Evolutionary conservation across 2,329 filamentous ascomycete species (phyloP), one percentile per base, ranked within the genome.

Genomic region (Gaeumannomyces sp.): DNA sequence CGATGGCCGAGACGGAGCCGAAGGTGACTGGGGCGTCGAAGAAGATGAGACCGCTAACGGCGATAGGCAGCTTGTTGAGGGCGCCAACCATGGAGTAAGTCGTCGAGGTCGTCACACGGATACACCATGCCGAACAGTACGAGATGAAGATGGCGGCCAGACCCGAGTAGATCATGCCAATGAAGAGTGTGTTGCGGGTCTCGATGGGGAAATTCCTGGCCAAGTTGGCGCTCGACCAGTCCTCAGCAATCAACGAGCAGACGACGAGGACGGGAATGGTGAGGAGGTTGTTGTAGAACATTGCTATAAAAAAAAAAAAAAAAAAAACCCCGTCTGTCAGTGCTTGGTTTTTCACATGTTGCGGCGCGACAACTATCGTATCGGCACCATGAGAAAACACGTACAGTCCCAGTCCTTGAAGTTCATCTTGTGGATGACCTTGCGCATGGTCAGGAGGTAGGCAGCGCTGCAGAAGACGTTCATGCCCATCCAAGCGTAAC

Each of bases 231-330:
- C 85, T 81, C 8, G 93, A 96, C 95, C 95, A 99, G 80, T 98
- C 92, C 77, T 99, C 95, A 70, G 90, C 81, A 68, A 97, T 72
- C 64, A 97, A 80, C 45, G 94, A 96, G 76, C 89, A 88, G 71
- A 92, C 76, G 65, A 98, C 78, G 63, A 99, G 87, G 72, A 98
- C 89, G 33, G 95, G 95, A 69, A 99, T 97, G 65, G 93, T 96
- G 70, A 99, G 87, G 61, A 98, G 85, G 79, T 99, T 98, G 86
- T 99, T 99, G 84, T 99, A 99, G 81, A 95, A 98, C 95, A 98
- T 99, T 74, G 93, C 94, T 98, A 33, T 25, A 33, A 59, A 45
- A 31, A 31, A 31, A 33, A 33, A 59, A 45, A 31, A 31, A 31
- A 31, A 31, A 31, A 31, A 31, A n/a, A 59, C 31, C 35, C n/a